Percentiles rank a stretch among this genome's conserved stretches.
phyloP scores from a whole-genome alignment of 2,329 filamentous ascomycete species.

The Fusarium mundagurra region DNA sequence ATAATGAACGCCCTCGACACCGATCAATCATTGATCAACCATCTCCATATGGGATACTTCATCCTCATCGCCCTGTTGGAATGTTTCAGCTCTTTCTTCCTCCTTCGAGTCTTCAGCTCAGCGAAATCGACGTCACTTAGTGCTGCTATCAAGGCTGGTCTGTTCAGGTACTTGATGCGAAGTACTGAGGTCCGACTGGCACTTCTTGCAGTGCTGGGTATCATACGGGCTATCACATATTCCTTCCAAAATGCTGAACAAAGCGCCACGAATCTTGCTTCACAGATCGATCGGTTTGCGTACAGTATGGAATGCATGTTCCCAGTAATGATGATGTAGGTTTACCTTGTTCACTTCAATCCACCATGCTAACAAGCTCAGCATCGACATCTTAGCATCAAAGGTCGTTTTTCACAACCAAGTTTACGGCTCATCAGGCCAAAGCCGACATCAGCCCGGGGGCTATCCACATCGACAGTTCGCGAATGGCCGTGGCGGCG shows the following conservation, averaged over 20 bases:
- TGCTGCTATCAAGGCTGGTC: slow-evolving; percentile 44
- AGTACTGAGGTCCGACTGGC: slow-evolving; percentile 54
- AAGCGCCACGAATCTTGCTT: slow-evolving; percentile 48
- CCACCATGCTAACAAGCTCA: neutral
- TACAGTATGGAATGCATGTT: slow-evolving; percentile 56
- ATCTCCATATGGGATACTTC: slow-evolving; percentile 55
- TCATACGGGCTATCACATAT: slow-evolving; percentile 53
- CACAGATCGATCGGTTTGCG: slow-evolving; percentile 54
- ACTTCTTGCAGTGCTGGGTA: slow-evolving; percentile 50
- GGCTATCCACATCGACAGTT: slow-evolving; percentile 24
- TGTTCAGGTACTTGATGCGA: slow-evolving; percentile 53
- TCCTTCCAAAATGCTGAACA: slow-evolving; percentile 52
- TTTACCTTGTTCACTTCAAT: neutral
- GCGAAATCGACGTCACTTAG: slow-evolving; percentile 44
- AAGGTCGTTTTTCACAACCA: slow-evolving; percentile 45
- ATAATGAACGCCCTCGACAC: slow-evolving; percentile 40
- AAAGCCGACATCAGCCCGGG: slow-evolving; percentile 17
- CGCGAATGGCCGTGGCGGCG: neutral
- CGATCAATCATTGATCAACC: slow-evolving; percentile 48
- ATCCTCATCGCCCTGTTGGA: slow-evolving; percentile 53
- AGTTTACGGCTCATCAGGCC: slow-evolving; percentile 35
- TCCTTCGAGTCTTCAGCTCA: slow-evolving; percentile 50
- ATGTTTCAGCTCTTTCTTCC: slow-evolving; percentile 52
- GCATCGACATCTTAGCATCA: slow-evolving; percentile 50
- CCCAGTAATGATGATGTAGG: slow-evolving; percentile 53